Evolutionary conservation across 2,329 filamentous ascomycete genomes (phyloP).

Genomic region (Beauveria rudraprayagi): DNA sequence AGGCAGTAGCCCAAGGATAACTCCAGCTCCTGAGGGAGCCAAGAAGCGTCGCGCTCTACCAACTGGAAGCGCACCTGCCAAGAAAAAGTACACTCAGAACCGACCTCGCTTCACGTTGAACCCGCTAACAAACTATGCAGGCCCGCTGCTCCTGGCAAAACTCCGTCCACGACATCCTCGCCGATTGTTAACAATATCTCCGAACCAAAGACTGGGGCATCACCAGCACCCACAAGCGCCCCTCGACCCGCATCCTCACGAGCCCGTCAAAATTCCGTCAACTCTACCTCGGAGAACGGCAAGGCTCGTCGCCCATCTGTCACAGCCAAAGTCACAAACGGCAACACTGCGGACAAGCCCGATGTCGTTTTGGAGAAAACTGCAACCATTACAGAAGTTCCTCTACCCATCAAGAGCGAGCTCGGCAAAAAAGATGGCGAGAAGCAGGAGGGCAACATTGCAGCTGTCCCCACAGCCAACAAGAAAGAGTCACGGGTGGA

Average conservation of each 20-base stretch:
- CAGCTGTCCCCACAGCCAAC: slow-evolving; percentile 17
- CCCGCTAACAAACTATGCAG: slow-evolving; percentile 17
- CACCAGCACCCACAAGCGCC: slow-evolving; percentile 49
- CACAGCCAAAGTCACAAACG: slow-evolving; percentile 54
- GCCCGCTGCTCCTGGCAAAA: slow-evolving; percentile 42
- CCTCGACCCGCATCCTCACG: slow-evolving; percentile 61
- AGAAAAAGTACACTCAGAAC: slow-evolving; percentile 60
- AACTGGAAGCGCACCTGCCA: slow-evolving; percentile 59
- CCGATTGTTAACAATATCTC: slow-evolving; percentile 63
- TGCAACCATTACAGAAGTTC: slow-evolving; percentile 44
- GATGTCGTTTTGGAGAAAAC: slow-evolving; percentile 31
- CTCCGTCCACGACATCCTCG: slow-evolving; percentile 66
- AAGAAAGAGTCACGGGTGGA: slow-evolving; percentile 38
- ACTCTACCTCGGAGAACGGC: slow-evolving; percentile 47
- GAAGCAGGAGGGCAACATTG: slow-evolving; percentile 19
- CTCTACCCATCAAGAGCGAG: slow-evolving; percentile 25
- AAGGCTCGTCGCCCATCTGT: slow-evolving; percentile 51
- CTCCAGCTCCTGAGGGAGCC: slow-evolving; percentile 57
- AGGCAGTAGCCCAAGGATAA: slow-evolving; percentile 58
- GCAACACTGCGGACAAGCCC: slow-evolving; percentile 27
- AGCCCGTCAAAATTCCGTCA: slow-evolving; percentile 66
- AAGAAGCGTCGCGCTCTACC: slow-evolving; percentile 64
- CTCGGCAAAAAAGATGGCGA: slow-evolving; percentile 26
- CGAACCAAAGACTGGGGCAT: slow-evolving; percentile 48
- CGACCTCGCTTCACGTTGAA: slow-evolving; percentile 8